Percentiles rank a stretch among this genome's conserved stretches.
These are phyloP conservation scores for Gentiana macrophylla DNA, from an alignment of 257 asterid species.

Conservation along the genomic window DNA sequence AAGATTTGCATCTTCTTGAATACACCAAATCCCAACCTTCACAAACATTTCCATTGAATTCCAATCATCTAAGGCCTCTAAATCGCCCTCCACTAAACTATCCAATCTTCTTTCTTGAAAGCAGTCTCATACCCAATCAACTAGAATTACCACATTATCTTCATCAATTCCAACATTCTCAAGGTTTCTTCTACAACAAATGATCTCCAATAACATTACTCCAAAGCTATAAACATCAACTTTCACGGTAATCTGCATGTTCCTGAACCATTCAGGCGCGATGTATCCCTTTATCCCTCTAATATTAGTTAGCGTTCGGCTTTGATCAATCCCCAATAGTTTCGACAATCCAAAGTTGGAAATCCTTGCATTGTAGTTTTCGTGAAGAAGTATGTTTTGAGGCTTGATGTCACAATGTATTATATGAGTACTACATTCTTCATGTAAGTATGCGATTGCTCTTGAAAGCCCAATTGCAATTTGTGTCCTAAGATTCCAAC, in stretches of 20 bases:
- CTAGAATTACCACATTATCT: constrained; percentile 2
- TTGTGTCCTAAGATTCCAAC: constrained; percentile 20
- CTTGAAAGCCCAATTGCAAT: constrained; percentile 22
- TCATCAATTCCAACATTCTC: constrained; percentile 6
- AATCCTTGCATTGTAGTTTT: constrained; percentile 15
- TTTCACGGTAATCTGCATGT: constrained; percentile 17
- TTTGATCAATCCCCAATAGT: constrained; percentile 23
- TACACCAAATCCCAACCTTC: constrained; percentile 28
- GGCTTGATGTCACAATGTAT: constrained; percentile 33
- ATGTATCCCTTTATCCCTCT: constrained; percentile 35
- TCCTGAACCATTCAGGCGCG: constrained; percentile 35
- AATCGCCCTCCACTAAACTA: constrained; percentile 13
- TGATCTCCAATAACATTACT: constrained; percentile 25
- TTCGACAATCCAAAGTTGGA: constrained; percentile 36
- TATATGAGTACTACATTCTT: constrained; percentile 27
- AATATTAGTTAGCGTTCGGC: constrained; percentile 16
- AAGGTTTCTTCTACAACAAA: constrained; percentile 14
- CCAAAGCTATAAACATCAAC: constrained; percentile 35
- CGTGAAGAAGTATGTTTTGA: constrained; percentile 37
- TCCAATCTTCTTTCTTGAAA: constrained; percentile 14
- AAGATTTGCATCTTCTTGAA: constrained; percentile 17
- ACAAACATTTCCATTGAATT: constrained; percentile 14
- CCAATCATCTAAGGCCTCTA: constrained; percentile 16
- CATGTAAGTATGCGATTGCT: constrained; percentile 31
- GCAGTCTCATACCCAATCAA: constrained; percentile 29